Percentiles rank a stretch among this genome's conserved stretches.
These are phyloP conservation scores for Penicillium sp. DNA, from an alignment of 2,329 filamentous ascomycete genomes.

Conservation along the genomic window DNA sequence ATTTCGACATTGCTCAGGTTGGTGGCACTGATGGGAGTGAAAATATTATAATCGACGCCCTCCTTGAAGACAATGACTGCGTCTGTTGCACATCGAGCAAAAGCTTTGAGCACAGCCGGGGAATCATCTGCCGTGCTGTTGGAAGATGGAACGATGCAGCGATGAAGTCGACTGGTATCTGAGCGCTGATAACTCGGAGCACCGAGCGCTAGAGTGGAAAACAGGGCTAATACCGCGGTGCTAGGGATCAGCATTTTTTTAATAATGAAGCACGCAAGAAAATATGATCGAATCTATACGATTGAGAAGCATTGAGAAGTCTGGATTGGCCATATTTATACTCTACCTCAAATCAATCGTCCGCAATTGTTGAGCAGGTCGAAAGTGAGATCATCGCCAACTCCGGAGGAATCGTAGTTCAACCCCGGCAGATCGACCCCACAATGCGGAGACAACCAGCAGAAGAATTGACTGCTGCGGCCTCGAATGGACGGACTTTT, in stretches of 20 bases:
- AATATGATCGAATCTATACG: background rate
- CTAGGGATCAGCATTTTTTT: conserved; percentile 8
- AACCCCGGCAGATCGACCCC: conserved; percentile 5
- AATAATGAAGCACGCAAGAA: background rate
- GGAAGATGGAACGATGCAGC: conserved; percentile 35
- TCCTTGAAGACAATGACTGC: conserved; percentile 42
- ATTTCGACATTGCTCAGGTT: conserved; percentile 51
- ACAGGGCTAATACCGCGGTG: background rate
- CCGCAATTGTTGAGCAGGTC: background rate
- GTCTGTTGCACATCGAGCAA: conserved; percentile 40
- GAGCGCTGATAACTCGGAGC: conserved; percentile 6
- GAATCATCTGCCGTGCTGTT: conserved; percentile 47
- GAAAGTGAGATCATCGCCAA: conserved; percentile 3
- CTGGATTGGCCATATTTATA: conserved; percentile 1
- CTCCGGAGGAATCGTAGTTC: conserved; percentile 1
- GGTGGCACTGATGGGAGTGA: conserved; percentile 43
- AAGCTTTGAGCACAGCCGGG: conserved; percentile 41
- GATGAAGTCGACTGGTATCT: conserved; percentile 10
- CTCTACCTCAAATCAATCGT: background rate
- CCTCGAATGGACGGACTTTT: conserved; percentile 14
- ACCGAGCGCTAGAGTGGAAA: conserved; percentile 8
- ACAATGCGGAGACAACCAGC: conserved; percentile 10
- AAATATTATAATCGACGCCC: conserved; percentile 50
- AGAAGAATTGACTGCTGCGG: background rate
- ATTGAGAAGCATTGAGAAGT: background rate